A percentile compares a stretch with the other conserved stretches of the same genome.
Conservation (phyloP, 2,329 filamentous ascomycete species). For the Pezicula neosporulosa region DNA sequence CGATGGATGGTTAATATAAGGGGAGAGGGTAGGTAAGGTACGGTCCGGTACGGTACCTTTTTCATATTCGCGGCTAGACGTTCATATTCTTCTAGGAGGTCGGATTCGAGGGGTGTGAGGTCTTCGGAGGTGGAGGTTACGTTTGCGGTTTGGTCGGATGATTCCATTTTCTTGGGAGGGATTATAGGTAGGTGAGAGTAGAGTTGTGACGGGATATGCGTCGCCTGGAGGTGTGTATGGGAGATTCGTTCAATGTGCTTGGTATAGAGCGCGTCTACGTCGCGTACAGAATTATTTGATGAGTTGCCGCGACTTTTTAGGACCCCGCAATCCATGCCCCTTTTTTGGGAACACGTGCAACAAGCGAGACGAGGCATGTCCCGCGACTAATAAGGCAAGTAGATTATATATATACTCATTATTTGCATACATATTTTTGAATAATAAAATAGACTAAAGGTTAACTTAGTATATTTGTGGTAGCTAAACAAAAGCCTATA, state of each 20-base stretch:
- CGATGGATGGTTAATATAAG: not conserved
- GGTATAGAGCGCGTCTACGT: not conserved
- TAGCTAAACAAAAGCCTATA: no score
- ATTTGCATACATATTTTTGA: no score
- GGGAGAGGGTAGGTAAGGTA: not conserved
- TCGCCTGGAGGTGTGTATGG: not conserved
- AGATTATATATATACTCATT: no score
- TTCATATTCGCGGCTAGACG: constrained; percentile 87
- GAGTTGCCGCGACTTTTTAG: not conserved
- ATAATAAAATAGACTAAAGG: no score
- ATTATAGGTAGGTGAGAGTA: not conserved
- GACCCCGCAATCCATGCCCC: no score
- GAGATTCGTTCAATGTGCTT: not conserved
- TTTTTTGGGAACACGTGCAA: no score
- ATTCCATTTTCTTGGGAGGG: constrained; percentile 13
- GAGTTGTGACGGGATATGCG: not conserved
- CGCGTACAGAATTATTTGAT: not conserved
- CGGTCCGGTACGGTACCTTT: constrained; percentile 62
- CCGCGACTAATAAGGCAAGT: no score
- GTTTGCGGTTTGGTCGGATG: constrained; percentile 9
- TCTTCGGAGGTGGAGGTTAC: constrained; percentile 37
- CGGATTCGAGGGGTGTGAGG: constrained; percentile 81
- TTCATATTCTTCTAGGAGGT: constrained; percentile 92
- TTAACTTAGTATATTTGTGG: no score
- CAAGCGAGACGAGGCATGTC: no score